phyloP scores from a whole-genome alignment of 2,329 filamentous ascomycete genomes.

The Arachnopeziza araneosa region DNA sequence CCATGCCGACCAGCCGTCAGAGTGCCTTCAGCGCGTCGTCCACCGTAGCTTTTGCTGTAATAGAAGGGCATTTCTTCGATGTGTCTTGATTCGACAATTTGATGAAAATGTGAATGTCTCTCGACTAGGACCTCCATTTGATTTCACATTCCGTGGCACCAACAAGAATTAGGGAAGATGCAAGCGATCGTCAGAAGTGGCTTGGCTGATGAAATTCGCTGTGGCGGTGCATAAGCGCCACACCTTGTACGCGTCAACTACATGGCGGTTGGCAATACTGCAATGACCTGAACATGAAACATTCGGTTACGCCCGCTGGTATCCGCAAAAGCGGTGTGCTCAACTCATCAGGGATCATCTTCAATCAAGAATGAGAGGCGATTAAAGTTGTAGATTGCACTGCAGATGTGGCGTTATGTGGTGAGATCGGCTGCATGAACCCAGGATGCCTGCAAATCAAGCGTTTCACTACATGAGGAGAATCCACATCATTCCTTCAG shows the following conservation, averaged over 20 bases:
- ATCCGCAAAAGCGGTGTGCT: background rate
- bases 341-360: background rate
- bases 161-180: background rate
- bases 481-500: constrained; percentile 46
- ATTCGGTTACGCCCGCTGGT: background rate
- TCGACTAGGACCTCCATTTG: background rate
- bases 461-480: background rate
- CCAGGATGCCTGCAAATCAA: background rate
- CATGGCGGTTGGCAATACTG: background rate
- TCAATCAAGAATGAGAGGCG: background rate
- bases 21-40: constrained; percentile 38
- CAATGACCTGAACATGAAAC: background rate
- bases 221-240: background rate
- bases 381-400: background rate
- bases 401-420: background rate
- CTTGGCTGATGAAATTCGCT: background rate
- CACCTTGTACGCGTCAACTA: background rate
- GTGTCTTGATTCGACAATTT: background rate
- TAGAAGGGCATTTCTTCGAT: constrained; percentile 30
- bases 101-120: background rate
- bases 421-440: background rate
- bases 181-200: background rate
- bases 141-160: background rate
- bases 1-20: constrained; percentile 48
- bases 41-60: constrained; percentile 34